A percentile compares a stretch with the other conserved stretches of the same genome.
phyloP scores from a whole-genome alignment of 345 rosid species.

The Acer negundo region DNA sequence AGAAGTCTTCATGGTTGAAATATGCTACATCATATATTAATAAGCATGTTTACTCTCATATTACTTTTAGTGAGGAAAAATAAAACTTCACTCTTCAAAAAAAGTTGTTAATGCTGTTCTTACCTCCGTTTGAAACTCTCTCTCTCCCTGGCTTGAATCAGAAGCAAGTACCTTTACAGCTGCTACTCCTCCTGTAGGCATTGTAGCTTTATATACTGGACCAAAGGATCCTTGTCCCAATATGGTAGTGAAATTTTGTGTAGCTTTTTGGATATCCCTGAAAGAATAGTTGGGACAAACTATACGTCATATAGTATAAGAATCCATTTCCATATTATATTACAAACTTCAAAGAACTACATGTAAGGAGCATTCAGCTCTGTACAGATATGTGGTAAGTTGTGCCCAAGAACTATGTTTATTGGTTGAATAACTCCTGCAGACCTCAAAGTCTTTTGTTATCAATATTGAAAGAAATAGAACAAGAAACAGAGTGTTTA shows the following conservation, averaged over 20 bases:
- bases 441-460: neutral
- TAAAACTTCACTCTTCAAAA: neutral
- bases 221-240: slow-evolving; percentile 97
- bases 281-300: slow-evolving; percentile 2
- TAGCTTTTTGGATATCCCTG: slow-evolving; percentile 97
- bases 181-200: slow-evolving; percentile 63
- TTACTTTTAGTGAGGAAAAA: neutral
- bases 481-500: neutral
- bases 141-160: slow-evolving; percentile 87
- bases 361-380: neutral
- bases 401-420: neutral
- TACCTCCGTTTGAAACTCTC: slow-evolving; percentile 96
- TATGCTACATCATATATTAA: neutral
- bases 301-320: neutral
- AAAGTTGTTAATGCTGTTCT: slow-evolving; percentile 1
- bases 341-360: neutral
- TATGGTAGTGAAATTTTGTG: slow-evolving; percentile 74
- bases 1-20: neutral
- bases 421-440: neutral
- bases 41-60: neutral
- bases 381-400: neutral
- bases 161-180: slow-evolving; percentile 96
- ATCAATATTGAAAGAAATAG: slow-evolving; percentile 2
- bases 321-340: neutral
- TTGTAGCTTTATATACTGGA: slow-evolving; percentile 81